Base-by-base conservation (phyloP, 345 rosid species). In the Cochlearia excelsa region DNA sequence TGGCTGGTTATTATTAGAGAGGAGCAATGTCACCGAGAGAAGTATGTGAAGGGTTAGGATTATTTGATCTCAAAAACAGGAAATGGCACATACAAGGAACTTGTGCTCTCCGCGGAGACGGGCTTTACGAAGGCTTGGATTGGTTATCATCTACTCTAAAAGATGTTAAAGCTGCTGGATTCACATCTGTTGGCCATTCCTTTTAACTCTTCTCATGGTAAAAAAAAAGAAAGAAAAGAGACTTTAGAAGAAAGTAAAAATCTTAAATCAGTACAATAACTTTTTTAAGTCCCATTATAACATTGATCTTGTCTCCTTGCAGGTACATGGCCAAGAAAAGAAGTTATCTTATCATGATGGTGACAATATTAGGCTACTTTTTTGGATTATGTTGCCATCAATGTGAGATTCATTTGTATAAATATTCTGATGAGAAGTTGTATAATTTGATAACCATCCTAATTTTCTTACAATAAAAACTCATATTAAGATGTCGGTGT, bases 11-110 rank as follows among this genome's bases (percentile, higher is more conserved):
- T 35, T 43, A 31, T 39, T 72, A 94, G 99, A 90, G 78, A 84
- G 99, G 97, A 69, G 97, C 97, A 57, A 94, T 94, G 99, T 74
- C 96, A 27, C 95, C 97, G 3, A 84, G 74, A 88, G 97, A 94
- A 80, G 99, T 90, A 39, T 80, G 88, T 1, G 90, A 87, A 62
- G 96, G 97, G 48, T 69, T 94, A 62, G 99, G 99, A 30, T 88
- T 94, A 37, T 76, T 84, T 74, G 97, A 84, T 67, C 85, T 90
- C 23, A 85, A 87, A 84, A 86, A 87, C 84, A 80, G 99, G 70
- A 94, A 85, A 74, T 94, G 99, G 99, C 96, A 94, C 72, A 90
- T 94, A 69, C 97, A 94, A 77, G 99, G 97, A 67, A 90, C 97
- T 51, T 90, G 97, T 44, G 99, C 99, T 2, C 82, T 94, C 30